phyloP scores from a whole-genome alignment of 495 filamentous ascomycete genomes.

The Neurospora hispaniola region DNA sequence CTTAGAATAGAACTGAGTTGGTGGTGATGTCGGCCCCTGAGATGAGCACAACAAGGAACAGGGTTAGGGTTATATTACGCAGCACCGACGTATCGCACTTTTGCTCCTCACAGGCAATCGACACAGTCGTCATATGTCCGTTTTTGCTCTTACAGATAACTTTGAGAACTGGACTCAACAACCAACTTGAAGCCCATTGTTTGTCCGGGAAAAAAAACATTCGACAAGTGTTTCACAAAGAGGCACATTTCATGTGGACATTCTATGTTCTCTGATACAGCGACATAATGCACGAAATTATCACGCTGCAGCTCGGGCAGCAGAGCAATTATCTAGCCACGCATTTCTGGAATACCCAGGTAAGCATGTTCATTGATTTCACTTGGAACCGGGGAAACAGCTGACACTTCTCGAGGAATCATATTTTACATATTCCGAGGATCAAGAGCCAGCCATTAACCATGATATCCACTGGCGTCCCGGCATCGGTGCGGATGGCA shows the following conservation, averaged over 20 bases:
- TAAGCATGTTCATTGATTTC: constrained; percentile 1
- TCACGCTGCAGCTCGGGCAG: constrained; percentile 89
- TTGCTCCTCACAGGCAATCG: neutral
- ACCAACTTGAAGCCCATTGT: neutral
- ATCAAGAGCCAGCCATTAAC: constrained; percentile 61
- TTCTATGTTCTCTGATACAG: neutral
- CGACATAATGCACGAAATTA: constrained; percentile 77
- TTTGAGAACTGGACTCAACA: neutral
- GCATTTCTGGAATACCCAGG: constrained; percentile 96
- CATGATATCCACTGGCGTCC: constrained; percentile 89
- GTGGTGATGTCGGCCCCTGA: neutral
- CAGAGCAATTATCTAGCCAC: constrained; percentile 90
- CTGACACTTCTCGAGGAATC: constrained; percentile 56
- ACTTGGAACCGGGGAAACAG: neutral
- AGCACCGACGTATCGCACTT: neutral
- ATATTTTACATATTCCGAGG: constrained; percentile 81
- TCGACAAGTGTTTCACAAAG: too few species aligned
- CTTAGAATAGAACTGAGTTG: neutral
- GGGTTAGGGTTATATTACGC: neutral
- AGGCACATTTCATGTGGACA: too few species aligned
- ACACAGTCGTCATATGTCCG: neutral
- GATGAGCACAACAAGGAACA: neutral
- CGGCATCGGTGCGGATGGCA: constrained; percentile 69
- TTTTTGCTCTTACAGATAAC: neutral
- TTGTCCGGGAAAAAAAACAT: too few species aligned